These are phyloP conservation scores for Psilocybe cyanescens DNA, from an alignment of 768 basidiomycete species.

Conservation along the genomic window DNA sequence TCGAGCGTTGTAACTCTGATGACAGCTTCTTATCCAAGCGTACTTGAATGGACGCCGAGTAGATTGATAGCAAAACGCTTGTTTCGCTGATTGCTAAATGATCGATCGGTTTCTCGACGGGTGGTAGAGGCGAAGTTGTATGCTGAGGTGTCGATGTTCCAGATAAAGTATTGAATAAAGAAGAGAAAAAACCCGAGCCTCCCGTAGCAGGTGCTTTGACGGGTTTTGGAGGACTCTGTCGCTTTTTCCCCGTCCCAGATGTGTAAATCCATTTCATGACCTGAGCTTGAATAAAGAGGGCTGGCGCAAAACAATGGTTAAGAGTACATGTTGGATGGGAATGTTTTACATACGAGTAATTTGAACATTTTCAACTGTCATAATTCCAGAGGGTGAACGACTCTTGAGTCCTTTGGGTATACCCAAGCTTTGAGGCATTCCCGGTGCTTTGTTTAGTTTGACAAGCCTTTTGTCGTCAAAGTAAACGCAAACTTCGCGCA, in stretches of 20 bases:
- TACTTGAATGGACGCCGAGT: conserved; percentile 69
- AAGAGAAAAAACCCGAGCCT: conserved; percentile 51
- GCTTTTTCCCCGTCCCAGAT: conserved; percentile 63
- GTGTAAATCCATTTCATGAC: conserved; percentile 82
- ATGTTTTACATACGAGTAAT: conserved; percentile 53
- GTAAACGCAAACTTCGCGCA: conserved; percentile 78
- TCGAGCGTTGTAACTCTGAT: conserved; percentile 82
- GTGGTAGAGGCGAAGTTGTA: conserved; percentile 35
- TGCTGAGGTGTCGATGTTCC: conserved; percentile 39
- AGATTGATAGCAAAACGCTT: conserved; percentile 64
- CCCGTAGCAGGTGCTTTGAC: conserved; percentile 31
- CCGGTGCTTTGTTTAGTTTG: conserved; percentile 64
- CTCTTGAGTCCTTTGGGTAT: conserved; percentile 61
- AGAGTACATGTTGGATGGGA: conserved; percentile 1
- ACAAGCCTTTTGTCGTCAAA: conserved; percentile 80
- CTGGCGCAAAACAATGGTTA: conserved; percentile 34
- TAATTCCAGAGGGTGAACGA: conserved; percentile 60
- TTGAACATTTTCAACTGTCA: conserved; percentile 71
- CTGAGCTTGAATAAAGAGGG: conserved; percentile 78
- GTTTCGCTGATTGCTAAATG: conserved; percentile 49
- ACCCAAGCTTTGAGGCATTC: conserved; percentile 50
- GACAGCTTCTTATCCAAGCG: conserved; percentile 66
- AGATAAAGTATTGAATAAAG: conserved; percentile 44
- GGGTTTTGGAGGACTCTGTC: conserved; percentile 34
- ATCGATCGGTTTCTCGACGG: conserved; percentile 35